Conservation (phyloP, 2,329 filamentous ascomycete genomes). For the Mariannaea elegans region DNA sequence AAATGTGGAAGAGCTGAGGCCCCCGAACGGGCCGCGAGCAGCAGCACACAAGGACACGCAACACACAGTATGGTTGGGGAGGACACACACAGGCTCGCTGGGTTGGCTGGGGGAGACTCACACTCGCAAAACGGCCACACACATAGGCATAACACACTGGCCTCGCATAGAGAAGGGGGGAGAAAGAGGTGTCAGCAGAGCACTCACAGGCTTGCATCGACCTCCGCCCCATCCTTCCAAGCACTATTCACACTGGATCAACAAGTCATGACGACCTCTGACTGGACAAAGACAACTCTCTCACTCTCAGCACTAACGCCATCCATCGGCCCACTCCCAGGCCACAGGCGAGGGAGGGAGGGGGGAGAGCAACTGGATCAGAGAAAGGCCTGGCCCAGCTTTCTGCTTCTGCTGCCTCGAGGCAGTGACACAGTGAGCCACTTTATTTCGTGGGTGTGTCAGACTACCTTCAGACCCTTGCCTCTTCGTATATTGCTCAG, state of each 20-base stretch:
- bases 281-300: conserved; percentile 25
- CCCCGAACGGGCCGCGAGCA: conserved; percentile 14
- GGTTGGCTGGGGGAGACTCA: too few species aligned
- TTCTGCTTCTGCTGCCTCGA: conserved; percentile 19
- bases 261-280: conserved; percentile 22
- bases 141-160: not conserved
- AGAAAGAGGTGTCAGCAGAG: conserved; percentile 39
- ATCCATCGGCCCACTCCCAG: conserved; percentile 41
- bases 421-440: conserved; percentile 43
- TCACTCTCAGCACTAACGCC: conserved; percentile 42
- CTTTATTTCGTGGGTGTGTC: conserved; percentile 57
- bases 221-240: conserved; percentile 21
- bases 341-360: too few species aligned
- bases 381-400: too few species aligned
- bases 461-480: conserved; percentile 53
- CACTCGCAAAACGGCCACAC: too few species aligned
- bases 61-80: too few species aligned
- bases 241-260: conserved; percentile 18
- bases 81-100: too few species aligned
- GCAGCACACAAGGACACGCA: conserved; percentile 4
- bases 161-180: not conserved
- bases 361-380: not conserved
- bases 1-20: conserved; percentile 19
- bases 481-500: conserved; percentile 59
- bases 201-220: conserved; percentile 23